Evolutionary conservation across 2,329 filamentous ascomycete species (phyloP).

Genomic region (Neofusicoccum sp.): DNA sequence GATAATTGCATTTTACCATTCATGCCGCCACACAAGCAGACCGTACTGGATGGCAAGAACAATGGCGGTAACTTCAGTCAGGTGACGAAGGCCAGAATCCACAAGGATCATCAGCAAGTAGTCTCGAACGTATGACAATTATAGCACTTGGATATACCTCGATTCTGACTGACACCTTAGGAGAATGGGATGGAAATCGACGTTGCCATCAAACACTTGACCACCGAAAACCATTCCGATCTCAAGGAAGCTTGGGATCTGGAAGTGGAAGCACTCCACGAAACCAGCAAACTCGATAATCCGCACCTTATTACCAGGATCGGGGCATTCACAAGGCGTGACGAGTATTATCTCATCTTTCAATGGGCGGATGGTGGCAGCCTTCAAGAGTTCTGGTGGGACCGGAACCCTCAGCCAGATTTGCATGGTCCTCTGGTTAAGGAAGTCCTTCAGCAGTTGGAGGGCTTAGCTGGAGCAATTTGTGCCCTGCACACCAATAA

Average conservation of each 20-base stretch:
- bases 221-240: constrained; percentile 6
- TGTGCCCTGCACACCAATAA: background rate
- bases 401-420: background rate
- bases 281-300: background rate
- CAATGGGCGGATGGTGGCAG: constrained; percentile 30
- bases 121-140: background rate
- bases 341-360: constrained; percentile 28
- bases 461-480: background rate
- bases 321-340: background rate
- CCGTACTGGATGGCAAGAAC: background rate
- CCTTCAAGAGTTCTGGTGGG: constrained; percentile 29
- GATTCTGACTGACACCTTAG: background rate
- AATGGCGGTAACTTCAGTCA: background rate
- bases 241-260: constrained; percentile 16
- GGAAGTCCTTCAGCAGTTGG: background rate
- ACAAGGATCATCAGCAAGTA: background rate
- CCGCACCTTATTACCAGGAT: constrained; percentile 16
- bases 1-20: no score
- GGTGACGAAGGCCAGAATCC: background rate
- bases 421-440: background rate
- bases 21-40: no score
- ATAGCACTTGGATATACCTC: background rate
- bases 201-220: constrained; percentile 24
- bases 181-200: background rate
- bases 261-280: constrained; percentile 20